Evolutionary conservation across 2,329 filamentous ascomycete species (phyloP), one percentile per base, ranked within the genome.

Genomic region (Aspergillus tanneri): DNA sequence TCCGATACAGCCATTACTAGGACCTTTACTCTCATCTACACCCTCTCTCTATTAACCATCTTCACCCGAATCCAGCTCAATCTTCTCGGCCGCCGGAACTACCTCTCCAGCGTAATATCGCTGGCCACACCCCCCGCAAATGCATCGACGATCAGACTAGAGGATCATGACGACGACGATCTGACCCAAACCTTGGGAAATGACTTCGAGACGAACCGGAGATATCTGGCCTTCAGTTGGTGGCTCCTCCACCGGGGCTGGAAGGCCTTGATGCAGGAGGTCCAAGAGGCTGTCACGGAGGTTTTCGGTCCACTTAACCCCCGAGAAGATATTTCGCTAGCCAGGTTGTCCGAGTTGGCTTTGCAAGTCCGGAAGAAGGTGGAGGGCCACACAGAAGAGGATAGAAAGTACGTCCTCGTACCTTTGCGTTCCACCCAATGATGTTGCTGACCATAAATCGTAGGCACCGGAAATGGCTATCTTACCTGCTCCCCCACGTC

Each of bases 141-240:
- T 43, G 83, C 77, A 16, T 80, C 87, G 3, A 87, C 84, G 35
- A 99, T 99, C 66, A 91, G 81, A 60, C 79, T 97, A 14, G 90
- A 96, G 73, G 93, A 97, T 69, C 85, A 95, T 63, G 92, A 95
- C 63, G 92, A 96, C 65, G 91, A 96, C 66, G 89, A 93, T 65
- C 86, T 87, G 62, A 88, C 92, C 45, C 87, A 91, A 60, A 81
- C 84, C 3, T 90, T 95, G 65, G 90, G 90, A 36, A 92, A 88
- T 68, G 93, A 99, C 69, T 96, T 96, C 59, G 91, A 96, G 69
- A 95, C 90, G 25, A 99, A 99, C 71, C 81, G 91, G 59, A 88
- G 88, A 64, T 99, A 97, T 65, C 78, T 99, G 40, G 95, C 91
- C 32, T 95, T 97, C 68, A 96, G 90, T 72, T 99, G 93, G 93